Evolutionary conservation across 176 grass and related monocot species (phyloP).

Genomic region (Olyra latifolia): DNA sequence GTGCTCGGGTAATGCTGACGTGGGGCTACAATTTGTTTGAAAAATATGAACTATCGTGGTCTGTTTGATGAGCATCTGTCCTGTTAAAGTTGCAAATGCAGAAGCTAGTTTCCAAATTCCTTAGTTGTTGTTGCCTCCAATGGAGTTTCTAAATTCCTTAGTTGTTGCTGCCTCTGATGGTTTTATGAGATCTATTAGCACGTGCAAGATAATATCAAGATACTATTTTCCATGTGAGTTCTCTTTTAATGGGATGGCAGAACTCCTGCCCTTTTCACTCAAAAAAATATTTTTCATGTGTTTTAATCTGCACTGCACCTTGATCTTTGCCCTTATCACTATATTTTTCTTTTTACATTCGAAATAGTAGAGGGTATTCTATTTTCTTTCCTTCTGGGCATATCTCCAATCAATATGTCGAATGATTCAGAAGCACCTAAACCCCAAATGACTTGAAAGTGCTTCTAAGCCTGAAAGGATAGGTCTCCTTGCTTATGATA

Average conservation of each 20-base stretch:
- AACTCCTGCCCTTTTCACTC: too few species aligned
- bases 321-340: not conserved
- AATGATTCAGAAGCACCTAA: slow-evolving; percentile 8
- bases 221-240: not conserved
- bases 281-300: too few species aligned
- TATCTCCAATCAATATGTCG: not conserved
- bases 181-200: slow-evolving; percentile 14
- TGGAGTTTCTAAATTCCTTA: not conserved
- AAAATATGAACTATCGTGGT: not conserved
- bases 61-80: not conserved
- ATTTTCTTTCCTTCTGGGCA: not conserved
- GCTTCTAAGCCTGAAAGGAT: not conserved
- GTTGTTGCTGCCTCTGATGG: not conserved
- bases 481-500: not conserved
- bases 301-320: not conserved
- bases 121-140: not conserved
- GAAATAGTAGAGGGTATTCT: not conserved
- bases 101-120: not conserved
- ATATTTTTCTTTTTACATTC: not conserved
- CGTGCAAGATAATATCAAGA: not conserved
- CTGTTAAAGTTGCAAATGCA: slow-evolving; percentile 4
- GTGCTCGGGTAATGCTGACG: not conserved
- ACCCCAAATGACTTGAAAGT: not conserved
- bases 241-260: too few species aligned
- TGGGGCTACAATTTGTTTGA: not conserved